Conservation (phyloP, 768 basidiomycete genomes). For the Trametes meyenii region DNA sequence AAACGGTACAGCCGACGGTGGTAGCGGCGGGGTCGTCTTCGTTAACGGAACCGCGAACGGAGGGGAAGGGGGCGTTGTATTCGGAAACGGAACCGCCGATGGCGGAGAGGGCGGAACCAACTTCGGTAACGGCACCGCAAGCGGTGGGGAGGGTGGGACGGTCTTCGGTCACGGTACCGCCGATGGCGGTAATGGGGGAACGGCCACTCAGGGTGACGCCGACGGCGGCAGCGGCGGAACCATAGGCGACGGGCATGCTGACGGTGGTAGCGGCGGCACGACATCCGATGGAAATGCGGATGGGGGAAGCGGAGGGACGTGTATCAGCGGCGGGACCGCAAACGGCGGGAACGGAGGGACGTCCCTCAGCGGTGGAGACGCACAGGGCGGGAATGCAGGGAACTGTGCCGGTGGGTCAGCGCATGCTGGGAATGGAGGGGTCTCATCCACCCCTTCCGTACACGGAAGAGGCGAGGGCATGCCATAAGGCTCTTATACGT, state of each 20-base stretch:
- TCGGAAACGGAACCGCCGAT: not conserved
- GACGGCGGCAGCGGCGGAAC: not conserved
- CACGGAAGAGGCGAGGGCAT: no score
- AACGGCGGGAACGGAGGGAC: not conserved
- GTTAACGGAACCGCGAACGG: constrained; percentile 2
- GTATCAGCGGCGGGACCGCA: not conserved
- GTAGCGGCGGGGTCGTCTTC: not conserved
- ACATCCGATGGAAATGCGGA: not conserved
- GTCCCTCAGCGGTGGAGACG: no score
- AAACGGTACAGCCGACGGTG: not conserved
- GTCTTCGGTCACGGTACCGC: constrained; percentile 1
- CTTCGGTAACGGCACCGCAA: not conserved
- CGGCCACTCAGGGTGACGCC: not conserved
- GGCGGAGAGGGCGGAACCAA: not conserved
- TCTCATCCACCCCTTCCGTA: no score
- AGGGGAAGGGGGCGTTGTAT: not conserved
- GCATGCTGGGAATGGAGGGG: no score
- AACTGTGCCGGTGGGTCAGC: no score
- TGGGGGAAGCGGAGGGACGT: not conserved
- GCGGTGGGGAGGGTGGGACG: not conserved
- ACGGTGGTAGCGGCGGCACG: not conserved
- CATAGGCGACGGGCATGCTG: not conserved
- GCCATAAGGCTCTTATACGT: no score
- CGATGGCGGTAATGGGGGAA: not conserved
- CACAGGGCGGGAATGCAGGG: no score